These are phyloP conservation scores for Umbellularia californica DNA, from an alignment of 164 flowering plant genomes.

Conservation along the genomic window DNA sequence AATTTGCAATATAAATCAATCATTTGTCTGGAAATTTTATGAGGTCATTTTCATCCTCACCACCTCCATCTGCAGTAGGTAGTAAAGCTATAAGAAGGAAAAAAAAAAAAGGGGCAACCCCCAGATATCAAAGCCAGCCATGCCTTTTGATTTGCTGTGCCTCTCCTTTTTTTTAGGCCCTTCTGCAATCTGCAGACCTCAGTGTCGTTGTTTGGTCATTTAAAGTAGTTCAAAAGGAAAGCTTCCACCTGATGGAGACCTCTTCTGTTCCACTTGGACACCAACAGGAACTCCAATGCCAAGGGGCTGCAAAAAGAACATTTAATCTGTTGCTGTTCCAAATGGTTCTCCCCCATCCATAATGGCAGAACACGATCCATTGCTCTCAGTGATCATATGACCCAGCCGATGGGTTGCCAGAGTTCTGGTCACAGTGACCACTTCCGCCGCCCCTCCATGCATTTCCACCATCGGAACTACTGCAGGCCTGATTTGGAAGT, in stretches of 20 bases:
- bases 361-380: background rate
- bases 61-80: too few relatives aligned
- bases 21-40: too few relatives aligned
- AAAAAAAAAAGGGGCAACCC: too few relatives aligned
- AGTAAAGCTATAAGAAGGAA: too few relatives aligned
- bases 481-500: slow-evolving; percentile 86
- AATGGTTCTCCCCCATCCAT: background rate
- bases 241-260: background rate
- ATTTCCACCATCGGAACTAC: slow-evolving; percentile 87
- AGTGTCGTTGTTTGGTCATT: background rate
- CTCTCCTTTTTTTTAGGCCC: background rate
- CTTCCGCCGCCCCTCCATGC: slow-evolving; percentile 26
- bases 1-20: too few relatives aligned
- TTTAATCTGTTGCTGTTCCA: background rate
- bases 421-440: slow-evolving; percentile 32
- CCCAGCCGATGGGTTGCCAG: slow-evolving; percentile 31
- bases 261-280: background rate
- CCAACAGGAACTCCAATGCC: background rate
- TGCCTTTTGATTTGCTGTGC: background rate
- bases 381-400: slow-evolving; percentile 24
- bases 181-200: background rate
- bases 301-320: background rate
- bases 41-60: too few relatives aligned
- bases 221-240: background rate
- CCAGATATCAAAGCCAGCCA: background rate